Conservation (phyloP, 2,329 filamentous ascomycete species). For the Aspergillus aculeatinus region DNA sequence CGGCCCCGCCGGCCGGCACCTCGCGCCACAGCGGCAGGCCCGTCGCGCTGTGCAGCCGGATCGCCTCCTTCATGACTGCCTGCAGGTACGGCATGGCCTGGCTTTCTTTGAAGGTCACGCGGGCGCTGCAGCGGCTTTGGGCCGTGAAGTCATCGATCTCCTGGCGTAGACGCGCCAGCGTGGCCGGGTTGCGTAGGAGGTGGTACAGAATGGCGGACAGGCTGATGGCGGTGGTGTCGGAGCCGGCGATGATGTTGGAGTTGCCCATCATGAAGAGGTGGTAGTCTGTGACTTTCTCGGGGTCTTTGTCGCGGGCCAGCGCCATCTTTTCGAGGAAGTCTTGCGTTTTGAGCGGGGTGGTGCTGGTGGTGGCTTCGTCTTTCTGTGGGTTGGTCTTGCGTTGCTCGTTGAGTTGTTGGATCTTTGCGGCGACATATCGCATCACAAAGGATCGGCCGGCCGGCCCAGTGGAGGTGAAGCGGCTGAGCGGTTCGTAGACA, state of each 20-base stretch:
- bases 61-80: conserved; percentile 54
- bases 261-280: conserved; percentile 41
- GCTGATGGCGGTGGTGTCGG: conserved; percentile 51
- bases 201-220: conserved; percentile 49
- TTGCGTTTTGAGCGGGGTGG: conserved; percentile 20
- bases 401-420: conserved; percentile 26
- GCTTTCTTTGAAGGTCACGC: conserved; percentile 40
- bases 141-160: conserved; percentile 36
- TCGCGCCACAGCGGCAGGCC: conserved; percentile 52
- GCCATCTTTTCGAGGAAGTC: conserved; percentile 48
- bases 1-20: conserved; percentile 47
- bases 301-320: conserved; percentile 42
- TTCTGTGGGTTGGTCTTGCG: not conserved
- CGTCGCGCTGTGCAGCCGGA: conserved; percentile 52
- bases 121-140: conserved; percentile 23
- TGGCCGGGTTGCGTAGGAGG: conserved; percentile 39
- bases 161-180: conserved; percentile 25
- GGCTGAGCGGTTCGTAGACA: conserved; percentile 32
- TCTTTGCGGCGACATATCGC: conserved; percentile 34
- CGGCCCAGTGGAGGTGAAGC: conserved; percentile 31
- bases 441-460: conserved; percentile 34
- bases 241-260: conserved; percentile 38
- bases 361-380: conserved; percentile 6
- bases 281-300: conserved; percentile 42
- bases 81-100: conserved; percentile 53